Base-by-base conservation (phyloP, 2,329 filamentous ascomycete genomes). In the Claviceps monticola region DNA sequence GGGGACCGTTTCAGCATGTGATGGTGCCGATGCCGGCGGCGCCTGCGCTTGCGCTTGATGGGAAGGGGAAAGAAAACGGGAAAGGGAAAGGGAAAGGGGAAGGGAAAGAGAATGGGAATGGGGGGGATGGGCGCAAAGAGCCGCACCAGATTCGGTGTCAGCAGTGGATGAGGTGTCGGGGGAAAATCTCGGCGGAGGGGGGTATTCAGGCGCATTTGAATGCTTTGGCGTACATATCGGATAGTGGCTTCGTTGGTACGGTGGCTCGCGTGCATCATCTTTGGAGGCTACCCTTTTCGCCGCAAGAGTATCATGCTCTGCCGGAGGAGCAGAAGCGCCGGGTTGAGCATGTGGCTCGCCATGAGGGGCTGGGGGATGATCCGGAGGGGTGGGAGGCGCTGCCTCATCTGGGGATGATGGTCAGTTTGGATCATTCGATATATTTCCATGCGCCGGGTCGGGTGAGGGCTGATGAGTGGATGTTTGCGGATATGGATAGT, bases 171-270 rank as follows among this genome's bases (percentile, higher is more conserved):
- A 82, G 84, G 50, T 82, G 85, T 9, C 72, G 83, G 49, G 89
- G 89, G 36, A 74, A 68, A 53, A 93, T 97, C 60, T 85, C 83
- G 43, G 74, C 78, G 1, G 74, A 74, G 3, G 88, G 87, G 19
- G 88, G 88, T 1, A 80, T 84, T 56, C 79, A 85, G 60, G 88
- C 89, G 11, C 90, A 97, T 64, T 73, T 96, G 38, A 84, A 80
- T 39, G 93, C 93, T 8, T 74, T 98, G 55, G 91, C 91, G 23
- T 98, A 97, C 71, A 86, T 97, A 72, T 88, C 83, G 26, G 91
- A 97, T 69, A 86, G 79, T 63, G 93, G 87, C 71, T 97, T 98
- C 69, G 90, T 97, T 66, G 90, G 87, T 41, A 96, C 90, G 2
- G 80, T 96, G 7, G 75, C 83, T 29, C 80, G 88, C 19, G 83